These are phyloP conservation scores for Pulveroboletus sp. DNA, from an alignment of 768 basidiomycete species.

Conservation along the genomic window DNA sequence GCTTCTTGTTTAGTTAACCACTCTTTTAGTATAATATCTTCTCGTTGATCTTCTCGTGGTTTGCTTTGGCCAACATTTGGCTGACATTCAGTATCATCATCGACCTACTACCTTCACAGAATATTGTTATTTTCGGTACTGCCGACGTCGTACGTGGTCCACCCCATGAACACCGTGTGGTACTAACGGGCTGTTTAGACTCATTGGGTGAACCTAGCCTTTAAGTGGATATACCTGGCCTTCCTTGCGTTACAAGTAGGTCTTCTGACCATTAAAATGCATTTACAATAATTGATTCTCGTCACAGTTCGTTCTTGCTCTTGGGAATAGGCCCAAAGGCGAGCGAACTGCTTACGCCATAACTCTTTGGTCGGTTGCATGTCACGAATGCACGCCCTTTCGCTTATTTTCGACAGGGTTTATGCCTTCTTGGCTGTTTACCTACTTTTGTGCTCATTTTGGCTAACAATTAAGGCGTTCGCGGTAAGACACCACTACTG, in stretches of 20 bases:
- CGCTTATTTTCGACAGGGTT: conserved; percentile 46
- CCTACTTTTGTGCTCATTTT: conserved; percentile 81
- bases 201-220: conserved; percentile 76
- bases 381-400: neutral
- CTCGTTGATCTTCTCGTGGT: conserved; percentile 87
- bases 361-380: conserved; percentile 58
- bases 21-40: conserved; percentile 71
- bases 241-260: conserved; percentile 75
- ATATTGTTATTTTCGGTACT: conserved; percentile 68
- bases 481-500: conserved; percentile 37
- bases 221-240: conserved; percentile 85
- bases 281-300: neutral
- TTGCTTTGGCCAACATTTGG: conserved; percentile 89
- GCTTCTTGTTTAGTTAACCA: neutral
- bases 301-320: conserved; percentile 57
- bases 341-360: conserved; percentile 67
- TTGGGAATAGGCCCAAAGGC: conserved; percentile 85
- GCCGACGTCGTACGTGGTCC: conserved; percentile 51
- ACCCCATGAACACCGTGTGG: neutral
- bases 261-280: neutral
- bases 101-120: conserved; percentile 63
- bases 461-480: conserved; percentile 79
- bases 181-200: conserved; percentile 40
- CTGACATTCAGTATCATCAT: conserved; percentile 95
- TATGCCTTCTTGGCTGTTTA: conserved; percentile 82